Base-by-base conservation (phyloP, 108 stramenopile genomes). In the Fragilaria crotonensis region DNA sequence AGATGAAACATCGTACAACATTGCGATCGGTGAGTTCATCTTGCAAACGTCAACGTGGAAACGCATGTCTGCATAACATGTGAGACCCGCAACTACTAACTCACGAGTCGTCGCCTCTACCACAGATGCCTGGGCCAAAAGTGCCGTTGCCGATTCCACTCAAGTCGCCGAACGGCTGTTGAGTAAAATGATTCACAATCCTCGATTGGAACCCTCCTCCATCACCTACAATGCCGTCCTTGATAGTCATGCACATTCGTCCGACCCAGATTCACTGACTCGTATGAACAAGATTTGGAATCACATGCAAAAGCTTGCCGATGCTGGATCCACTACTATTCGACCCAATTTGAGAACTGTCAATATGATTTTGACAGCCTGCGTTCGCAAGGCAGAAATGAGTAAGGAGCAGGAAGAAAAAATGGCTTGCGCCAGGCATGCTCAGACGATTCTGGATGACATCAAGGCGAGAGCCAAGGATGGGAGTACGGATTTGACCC, bases 231-330 rank as follows among this genome's bases (percentile, higher is more conserved):
- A 68, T 54, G 52, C 56, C 14, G 75, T 87, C 22, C 65, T 87
- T 45, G 86, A 87, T 71, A 83, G 80, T 45, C 79, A 74, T 76
- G 86, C 82, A 17, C 67, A 67, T 26, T 62, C 60, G 20, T 50
- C 55, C 28, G 47, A 54, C 52, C 30, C 23, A 47, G 66, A 74
- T 53, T 52, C 49, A 5, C 26, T 74, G 23, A 58, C 67, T 1
- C 55, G 57, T 25, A 31, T 67, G 17, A 18, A 25, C 9, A 52
- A 67, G 56, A 64, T 74, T 27, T 74, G 48, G 45, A 25, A 57
- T 30, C 58, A 74, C 46, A 74, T 74, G 66, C 62, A 70, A 58
- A 23, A 48, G 1, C 21, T 64, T 3, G 23, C 23, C 26, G 61
- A 67, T 22, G 54, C 58, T 1, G 31, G 22, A 23, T 14, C 55